Conservation (phyloP, 805 yeast genomes). For the Candida stauntonica region DNA sequence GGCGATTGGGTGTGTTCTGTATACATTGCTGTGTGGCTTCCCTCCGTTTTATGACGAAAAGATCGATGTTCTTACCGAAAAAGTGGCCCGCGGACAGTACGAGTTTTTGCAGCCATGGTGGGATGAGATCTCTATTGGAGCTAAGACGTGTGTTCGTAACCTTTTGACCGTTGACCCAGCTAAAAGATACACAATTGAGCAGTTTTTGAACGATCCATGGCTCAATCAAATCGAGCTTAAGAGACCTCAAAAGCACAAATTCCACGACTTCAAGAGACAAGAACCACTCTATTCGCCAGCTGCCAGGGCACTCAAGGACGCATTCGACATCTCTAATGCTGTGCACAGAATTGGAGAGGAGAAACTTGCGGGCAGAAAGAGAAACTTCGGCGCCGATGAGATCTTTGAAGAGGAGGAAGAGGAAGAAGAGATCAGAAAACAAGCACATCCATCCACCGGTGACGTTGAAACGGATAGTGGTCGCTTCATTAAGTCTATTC, state of each 20-base stretch:
- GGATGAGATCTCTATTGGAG: conserved; percentile 74
- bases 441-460: conserved; percentile 9
- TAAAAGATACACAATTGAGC: conserved; percentile 62
- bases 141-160: conserved; percentile 62
- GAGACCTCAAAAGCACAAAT: conserved; percentile 19
- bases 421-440: conserved; percentile 15
- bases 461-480: conserved; percentile 21
- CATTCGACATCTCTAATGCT: conserved; percentile 81
- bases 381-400: conserved; percentile 3
- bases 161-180: conserved; percentile 68
- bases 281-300: conserved; percentile 54
- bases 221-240: conserved; percentile 27
- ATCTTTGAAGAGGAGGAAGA: conserved; percentile 28
- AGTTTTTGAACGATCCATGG: conserved; percentile 74
- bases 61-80: conserved; percentile 62
- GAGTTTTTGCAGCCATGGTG: conserved; percentile 83
- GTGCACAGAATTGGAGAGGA: conserved; percentile 54
- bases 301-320: conserved; percentile 78
- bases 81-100: conserved; percentile 68
- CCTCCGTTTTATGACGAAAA: conserved; percentile 70
- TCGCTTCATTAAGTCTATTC: conserved; percentile 15
- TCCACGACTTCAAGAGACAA: conserved; percentile 23
- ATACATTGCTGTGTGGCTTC: conserved; percentile 91
- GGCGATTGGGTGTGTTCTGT: conserved; percentile 96
- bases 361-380: conserved; percentile 16